Evolutionary conservation across 805 yeast species (phyloP), one percentile per base, ranked within the genome.

Genomic region (Candida gorgasii): DNA sequence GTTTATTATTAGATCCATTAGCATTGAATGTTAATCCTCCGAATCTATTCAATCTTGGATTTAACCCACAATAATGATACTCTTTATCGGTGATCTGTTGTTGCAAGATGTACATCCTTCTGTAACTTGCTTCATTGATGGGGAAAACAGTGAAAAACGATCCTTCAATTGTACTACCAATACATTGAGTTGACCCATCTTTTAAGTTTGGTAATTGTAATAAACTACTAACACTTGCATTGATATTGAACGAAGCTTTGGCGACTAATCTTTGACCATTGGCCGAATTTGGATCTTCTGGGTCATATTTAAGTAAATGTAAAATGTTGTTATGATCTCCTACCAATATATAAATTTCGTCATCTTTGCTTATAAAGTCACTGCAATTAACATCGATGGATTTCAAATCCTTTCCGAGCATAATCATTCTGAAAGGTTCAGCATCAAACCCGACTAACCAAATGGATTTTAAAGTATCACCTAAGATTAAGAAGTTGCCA

Each of bases 381-480:
- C 86, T 79, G 45, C 84, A 73, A 33, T 75, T 71, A 0, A 86
- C 84, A 53, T 82, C 85, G 33, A 85, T 67, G 14, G 74, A 62
- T 18, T 78, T 73, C 15, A 78, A 71, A 58, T 90, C 96, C 57
- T 84, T 86, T 7, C 95, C 90, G 39, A 93, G 61, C 44, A 76
- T 62, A 13, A 89, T 71, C 82, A 92, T 81, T 49, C 97, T 69
- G 59, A 87, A 90, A 0, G 99, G 99, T 54, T 92, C 97, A 2
- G 95, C 92, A 60, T 89, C 96, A 64, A 89, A 90, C 1, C 97
- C 97, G 20, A 83, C 81, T 43, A 93, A 71, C 70, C 89, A 81
- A 3, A 88, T 72, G 51, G 89, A 79, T 52, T 86, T 84, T 62
- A 81, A 72, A 0, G 87, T 69, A 61, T 93, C 99, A 14, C 95